Evolutionary conservation across 176 grass and related monocot species (phyloP).

Genomic region (Miscanthus lutarioriparius): DNA sequence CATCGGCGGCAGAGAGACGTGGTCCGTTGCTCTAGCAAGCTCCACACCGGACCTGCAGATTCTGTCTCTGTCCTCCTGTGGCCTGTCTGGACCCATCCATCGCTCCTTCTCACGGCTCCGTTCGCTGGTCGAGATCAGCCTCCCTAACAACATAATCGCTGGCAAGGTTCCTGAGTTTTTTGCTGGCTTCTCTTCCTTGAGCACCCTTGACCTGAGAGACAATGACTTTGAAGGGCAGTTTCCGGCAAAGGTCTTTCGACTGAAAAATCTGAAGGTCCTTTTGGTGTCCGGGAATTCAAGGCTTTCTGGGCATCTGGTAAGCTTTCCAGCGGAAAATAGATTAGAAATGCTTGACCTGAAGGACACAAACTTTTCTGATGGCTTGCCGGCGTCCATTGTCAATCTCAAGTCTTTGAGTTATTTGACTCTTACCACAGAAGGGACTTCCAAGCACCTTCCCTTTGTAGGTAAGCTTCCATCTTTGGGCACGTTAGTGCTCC

Average conservation of each 20-base stretch:
- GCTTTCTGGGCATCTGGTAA: not conserved
- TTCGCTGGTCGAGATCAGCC: not conserved
- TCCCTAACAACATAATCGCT: not conserved
- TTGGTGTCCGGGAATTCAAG: not conserved
- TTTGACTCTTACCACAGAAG: not conserved
- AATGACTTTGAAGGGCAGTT: slow-evolving; percentile 25
- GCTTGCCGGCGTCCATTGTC: not conserved
- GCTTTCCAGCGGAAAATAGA: not conserved
- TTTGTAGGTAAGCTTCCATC: not conserved
- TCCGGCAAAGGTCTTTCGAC: slow-evolving; percentile 3
- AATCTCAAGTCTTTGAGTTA: not conserved
- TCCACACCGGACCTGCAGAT: not conserved
- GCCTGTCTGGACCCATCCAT: slow-evolving; percentile 17
- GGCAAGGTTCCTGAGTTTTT: not conserved
- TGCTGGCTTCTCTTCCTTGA: not conserved
- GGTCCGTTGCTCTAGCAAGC: slow-evolving; percentile 15
- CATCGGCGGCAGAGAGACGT: not conserved
- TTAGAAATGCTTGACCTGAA: not conserved
- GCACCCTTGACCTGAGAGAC: not conserved
- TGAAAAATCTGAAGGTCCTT: not conserved
- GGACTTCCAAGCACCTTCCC: not conserved
- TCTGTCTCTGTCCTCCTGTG: not conserved
- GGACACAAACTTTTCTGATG: not conserved
- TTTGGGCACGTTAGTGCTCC: not conserved
- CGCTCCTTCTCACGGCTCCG: slow-evolving; percentile 12